phyloP scores from a whole-genome alignment of 192 early-diverging fungal species.

The Podila clonocystis region DNA sequence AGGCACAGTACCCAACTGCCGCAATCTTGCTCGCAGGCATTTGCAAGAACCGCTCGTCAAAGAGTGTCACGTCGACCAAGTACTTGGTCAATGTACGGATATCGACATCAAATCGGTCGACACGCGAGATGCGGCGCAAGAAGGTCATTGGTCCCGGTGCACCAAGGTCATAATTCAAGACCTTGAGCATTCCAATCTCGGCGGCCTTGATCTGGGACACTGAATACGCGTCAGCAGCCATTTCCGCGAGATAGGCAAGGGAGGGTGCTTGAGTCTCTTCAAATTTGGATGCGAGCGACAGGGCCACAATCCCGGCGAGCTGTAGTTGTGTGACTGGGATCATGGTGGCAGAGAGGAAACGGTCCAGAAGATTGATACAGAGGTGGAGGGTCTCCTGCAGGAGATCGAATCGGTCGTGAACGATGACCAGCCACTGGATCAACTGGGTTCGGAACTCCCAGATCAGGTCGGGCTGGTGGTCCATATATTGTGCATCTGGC shows the following conservation, averaged over 20 bases:
- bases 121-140: conserved; percentile 66
- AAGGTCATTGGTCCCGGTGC: conserved; percentile 68
- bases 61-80: conserved; percentile 64
- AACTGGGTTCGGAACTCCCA: conserved; percentile 65
- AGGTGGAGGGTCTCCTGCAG: conserved; percentile 68
- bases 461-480: conserved; percentile 52
- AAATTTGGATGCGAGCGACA: conserved; percentile 67
- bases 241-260: conserved; percentile 58
- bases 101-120: conserved; percentile 65
- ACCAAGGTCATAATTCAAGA: conserved; percentile 68
- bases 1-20: conserved; percentile 55
- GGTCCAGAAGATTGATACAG: conserved; percentile 66
- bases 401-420: conserved; percentile 67
- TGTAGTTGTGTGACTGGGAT: conserved; percentile 63
- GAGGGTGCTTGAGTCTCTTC: conserved; percentile 66
- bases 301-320: conserved; percentile 60
- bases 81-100: conserved; percentile 71
- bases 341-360: conserved; percentile 61
- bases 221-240: conserved; percentile 57
- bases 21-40: conserved; percentile 58
- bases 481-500: conserved; percentile 63
- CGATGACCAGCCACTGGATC: conserved; percentile 66
- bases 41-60: conserved; percentile 65
- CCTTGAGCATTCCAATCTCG: conserved; percentile 64
- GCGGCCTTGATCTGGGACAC: conserved; percentile 60